A percentile compares a stretch with the other conserved stretches of the same genome.
Evolutionary conservation across 2,329 filamentous ascomycete species (phyloP).

Genomic region (Pseudopyricularia cyperi): DNA sequence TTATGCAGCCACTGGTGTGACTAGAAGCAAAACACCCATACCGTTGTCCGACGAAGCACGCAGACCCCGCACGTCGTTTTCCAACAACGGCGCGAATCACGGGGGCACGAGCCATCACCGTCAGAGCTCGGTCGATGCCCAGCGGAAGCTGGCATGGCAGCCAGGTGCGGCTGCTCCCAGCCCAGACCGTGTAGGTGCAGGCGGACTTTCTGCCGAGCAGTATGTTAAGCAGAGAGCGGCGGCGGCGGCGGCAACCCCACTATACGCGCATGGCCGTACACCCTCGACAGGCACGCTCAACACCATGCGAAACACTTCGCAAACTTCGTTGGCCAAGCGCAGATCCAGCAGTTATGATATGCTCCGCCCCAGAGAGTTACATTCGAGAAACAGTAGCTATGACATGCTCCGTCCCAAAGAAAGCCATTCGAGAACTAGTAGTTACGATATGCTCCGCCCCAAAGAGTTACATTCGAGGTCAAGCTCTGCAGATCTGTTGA

Average conservation of each 20-base stretch:
- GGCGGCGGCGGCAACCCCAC: slow-evolving; percentile 33
- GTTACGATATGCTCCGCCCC: slow-evolving; percentile 23
- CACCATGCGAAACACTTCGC: slow-evolving; percentile 23
- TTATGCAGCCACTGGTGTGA: slow-evolving; percentile 30
- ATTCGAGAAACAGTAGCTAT: slow-evolving; percentile 25
- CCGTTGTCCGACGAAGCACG: slow-evolving; percentile 9
- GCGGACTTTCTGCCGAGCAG: slow-evolving; percentile 58
- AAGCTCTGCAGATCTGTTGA: slow-evolving; percentile 32
- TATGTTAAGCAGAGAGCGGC: slow-evolving; percentile 70
- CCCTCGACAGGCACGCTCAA: slow-evolving; percentile 37
- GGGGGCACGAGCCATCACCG: slow-evolving; percentile 26
- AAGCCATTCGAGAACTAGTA: slow-evolving; percentile 13
- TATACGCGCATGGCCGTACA: slow-evolving; percentile 47
- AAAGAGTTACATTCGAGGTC: slow-evolving; percentile 25
- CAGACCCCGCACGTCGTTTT: slow-evolving; percentile 6
- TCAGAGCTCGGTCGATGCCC: slow-evolving; percentile 37
- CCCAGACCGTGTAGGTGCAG: slow-evolving; percentile 24
- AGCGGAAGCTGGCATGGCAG: slow-evolving; percentile 63
- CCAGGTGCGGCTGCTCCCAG: slow-evolving; percentile 47
- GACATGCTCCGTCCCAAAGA: slow-evolving; percentile 20
- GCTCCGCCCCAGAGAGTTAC: slow-evolving; percentile 13
- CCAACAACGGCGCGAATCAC: slow-evolving; percentile 19
- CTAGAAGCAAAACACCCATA: slow-evolving; percentile 17
- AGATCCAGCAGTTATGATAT: slow-evolving; percentile 28
- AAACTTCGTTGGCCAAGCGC: slow-evolving; percentile 25